phyloP scores from a whole-genome alignment of 257 asterid genomes.

The Thymus quinquecostatus region DNA sequence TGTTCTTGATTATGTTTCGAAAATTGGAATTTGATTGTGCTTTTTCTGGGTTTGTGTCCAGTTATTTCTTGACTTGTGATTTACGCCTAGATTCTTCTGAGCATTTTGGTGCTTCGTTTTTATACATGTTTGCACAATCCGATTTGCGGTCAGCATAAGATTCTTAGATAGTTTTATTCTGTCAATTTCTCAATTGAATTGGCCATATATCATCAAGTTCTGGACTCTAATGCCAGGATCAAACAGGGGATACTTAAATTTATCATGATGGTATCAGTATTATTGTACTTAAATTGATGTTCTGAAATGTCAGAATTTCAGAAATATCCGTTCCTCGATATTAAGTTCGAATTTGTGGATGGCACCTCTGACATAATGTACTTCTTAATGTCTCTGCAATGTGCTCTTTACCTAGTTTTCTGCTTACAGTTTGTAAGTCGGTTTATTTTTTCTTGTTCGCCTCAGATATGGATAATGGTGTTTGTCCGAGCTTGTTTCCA shows the following conservation, averaged over 20 bases:
- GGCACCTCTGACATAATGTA: background rate
- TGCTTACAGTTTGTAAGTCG: background rate
- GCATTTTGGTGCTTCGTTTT: background rate
- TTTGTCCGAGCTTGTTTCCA: constrained; percentile 68
- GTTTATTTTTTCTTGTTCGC: constrained; percentile 23
- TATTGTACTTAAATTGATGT: background rate
- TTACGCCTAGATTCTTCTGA: background rate
- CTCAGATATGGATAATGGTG: constrained; percentile 66
- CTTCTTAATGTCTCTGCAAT: background rate
- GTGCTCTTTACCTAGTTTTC: background rate
- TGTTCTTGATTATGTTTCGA: background rate
- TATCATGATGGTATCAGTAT: background rate
- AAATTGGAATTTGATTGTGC: constrained; percentile 9
- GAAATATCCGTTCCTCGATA: background rate
- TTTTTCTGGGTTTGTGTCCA: background rate
- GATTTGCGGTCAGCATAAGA: background rate
- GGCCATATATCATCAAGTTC: background rate
- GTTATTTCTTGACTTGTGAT: constrained; percentile 6
- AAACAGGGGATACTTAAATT: constrained; percentile 4
- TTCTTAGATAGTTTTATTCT: background rate
- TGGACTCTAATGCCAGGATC: constrained; percentile 6
- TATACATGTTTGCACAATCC: background rate
- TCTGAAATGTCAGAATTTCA: background rate
- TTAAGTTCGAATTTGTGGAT: background rate
- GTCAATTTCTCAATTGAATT: background rate